Conservation (phyloP, 495 filamentous ascomycete genomes). For the Tetracladium marchalianum region DNA sequence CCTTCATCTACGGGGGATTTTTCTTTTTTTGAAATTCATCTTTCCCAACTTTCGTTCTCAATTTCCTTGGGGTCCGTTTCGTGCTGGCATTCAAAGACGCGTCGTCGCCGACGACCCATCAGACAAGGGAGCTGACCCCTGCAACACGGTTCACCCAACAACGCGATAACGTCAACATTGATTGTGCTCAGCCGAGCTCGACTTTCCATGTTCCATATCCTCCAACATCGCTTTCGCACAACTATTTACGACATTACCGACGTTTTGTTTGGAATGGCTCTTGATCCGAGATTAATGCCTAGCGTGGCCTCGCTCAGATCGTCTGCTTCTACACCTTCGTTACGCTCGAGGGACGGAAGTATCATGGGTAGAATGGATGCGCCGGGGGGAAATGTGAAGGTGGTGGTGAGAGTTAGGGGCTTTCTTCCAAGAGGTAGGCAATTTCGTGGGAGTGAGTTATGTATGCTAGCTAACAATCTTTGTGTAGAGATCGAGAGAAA, state of each 20-base stretch:
- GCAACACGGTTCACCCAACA: conserved; percentile 9
- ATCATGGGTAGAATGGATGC: conserved; percentile 36
- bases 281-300: conserved; percentile 36
- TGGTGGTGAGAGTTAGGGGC: conserved; percentile 84
- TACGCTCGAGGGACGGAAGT: conserved; percentile 63
- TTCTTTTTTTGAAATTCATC: no score
- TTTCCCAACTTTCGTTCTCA: no score
- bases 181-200: neutral
- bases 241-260: conserved; percentile 31
- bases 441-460: neutral
- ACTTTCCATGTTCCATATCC: conserved; percentile 27
- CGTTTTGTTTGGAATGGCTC: conserved; percentile 33
- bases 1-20: no score
- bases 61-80: no score
- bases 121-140: neutral
- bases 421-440: conserved; percentile 77
- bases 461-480: neutral
- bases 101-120: no score
- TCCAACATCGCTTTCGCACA: conserved; percentile 25
- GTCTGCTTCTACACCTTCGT: conserved; percentile 56
- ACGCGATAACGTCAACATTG: conserved; percentile 1
- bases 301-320: conserved; percentile 37
- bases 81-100: neutral
- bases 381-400: conserved; percentile 78
- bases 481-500: conserved; percentile 64